Evolutionary conservation across 495 filamentous ascomycete genomes (phyloP).

Genomic region (Collariella sp.): DNA sequence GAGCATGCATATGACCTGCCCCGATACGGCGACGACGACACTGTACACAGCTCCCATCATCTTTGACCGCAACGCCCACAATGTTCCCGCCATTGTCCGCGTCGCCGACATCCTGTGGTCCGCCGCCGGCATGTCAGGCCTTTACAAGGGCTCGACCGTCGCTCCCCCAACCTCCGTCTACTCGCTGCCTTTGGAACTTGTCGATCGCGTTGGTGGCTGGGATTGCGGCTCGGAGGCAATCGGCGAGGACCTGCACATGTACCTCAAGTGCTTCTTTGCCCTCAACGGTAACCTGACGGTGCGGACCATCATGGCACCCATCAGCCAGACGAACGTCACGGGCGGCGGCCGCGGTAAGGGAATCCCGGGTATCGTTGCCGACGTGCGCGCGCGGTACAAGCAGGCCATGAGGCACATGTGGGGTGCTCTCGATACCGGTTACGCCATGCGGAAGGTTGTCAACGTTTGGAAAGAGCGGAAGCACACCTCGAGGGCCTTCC

Average conservation of each 20-base stretch:
- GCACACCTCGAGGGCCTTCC: slow-evolving; percentile 40
- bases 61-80: slow-evolving; percentile 62
- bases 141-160: slow-evolving; percentile 50
- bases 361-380: slow-evolving; percentile 41
- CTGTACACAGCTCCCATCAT: slow-evolving; percentile 62
- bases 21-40: slow-evolving; percentile 47
- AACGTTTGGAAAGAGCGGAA: slow-evolving; percentile 44
- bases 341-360: slow-evolving; percentile 43
- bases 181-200: slow-evolving; percentile 53
- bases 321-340: slow-evolving; percentile 60
- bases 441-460: slow-evolving; percentile 42
- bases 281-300: slow-evolving; percentile 52
- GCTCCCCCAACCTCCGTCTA: slow-evolving; percentile 64
- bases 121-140: slow-evolving; percentile 56
- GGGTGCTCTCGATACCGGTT: slow-evolving; percentile 60
- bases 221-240: slow-evolving; percentile 58
- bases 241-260: slow-evolving; percentile 67
- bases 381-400: slow-evolving; percentile 51
- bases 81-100: slow-evolving; percentile 55
- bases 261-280: slow-evolving; percentile 65
- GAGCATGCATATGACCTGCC: slow-evolving; percentile 46
- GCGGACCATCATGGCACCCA: slow-evolving; percentile 49
- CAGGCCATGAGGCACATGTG: slow-evolving; percentile 66
- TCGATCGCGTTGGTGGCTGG: slow-evolving; percentile 57
- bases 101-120: slow-evolving; percentile 61